Conservation (phyloP, 2,329 filamentous ascomycete genomes). For the Diaporthe aspalathi region DNA sequence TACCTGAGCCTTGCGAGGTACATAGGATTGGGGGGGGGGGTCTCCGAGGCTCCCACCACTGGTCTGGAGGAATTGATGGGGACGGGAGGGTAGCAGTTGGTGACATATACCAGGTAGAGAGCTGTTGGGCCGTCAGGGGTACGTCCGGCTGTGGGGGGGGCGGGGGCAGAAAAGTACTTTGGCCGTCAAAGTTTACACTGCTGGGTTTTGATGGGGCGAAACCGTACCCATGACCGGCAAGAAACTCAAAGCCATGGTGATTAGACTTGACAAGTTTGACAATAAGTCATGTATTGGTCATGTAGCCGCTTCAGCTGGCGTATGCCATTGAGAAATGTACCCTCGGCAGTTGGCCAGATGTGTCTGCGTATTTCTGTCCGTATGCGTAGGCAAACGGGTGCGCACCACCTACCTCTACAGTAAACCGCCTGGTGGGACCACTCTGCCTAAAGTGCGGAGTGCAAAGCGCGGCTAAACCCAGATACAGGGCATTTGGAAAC, state of each 20-base stretch:
- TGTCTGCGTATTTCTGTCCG: too few relatives aligned
- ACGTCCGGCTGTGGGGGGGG: conserved; percentile 11
- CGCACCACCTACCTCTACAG: too few relatives aligned
- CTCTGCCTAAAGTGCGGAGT: not conserved
- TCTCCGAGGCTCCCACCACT: conserved; percentile 8
- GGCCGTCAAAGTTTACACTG: conserved; percentile 30
- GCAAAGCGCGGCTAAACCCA: conserved; percentile 27
- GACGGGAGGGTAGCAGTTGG: not conserved
- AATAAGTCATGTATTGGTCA: conserved; percentile 33
- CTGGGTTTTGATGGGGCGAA: conserved; percentile 29
- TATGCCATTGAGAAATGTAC: conserved; percentile 16
- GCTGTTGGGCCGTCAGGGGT: conserved; percentile 5
- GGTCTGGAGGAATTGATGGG: conserved; percentile 11
- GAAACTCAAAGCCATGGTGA: conserved; percentile 32
- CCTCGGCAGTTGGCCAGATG: conserved; percentile 24
- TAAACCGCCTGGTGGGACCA: conserved; percentile 1
- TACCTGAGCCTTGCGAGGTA: conserved; percentile 6
- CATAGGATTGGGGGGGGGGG: conserved; percentile 21
- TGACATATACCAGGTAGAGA: conserved; percentile 9
- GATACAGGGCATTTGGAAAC: not conserved
- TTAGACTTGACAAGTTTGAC: conserved; percentile 31
- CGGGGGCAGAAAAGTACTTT: conserved; percentile 26
- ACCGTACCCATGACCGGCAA: conserved; percentile 31
- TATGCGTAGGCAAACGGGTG: too few relatives aligned
- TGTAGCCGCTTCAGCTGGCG: conserved; percentile 28